Conservation (phyloP, 2,329 filamentous ascomycete genomes). For the Westerdykella aurantiaca region DNA sequence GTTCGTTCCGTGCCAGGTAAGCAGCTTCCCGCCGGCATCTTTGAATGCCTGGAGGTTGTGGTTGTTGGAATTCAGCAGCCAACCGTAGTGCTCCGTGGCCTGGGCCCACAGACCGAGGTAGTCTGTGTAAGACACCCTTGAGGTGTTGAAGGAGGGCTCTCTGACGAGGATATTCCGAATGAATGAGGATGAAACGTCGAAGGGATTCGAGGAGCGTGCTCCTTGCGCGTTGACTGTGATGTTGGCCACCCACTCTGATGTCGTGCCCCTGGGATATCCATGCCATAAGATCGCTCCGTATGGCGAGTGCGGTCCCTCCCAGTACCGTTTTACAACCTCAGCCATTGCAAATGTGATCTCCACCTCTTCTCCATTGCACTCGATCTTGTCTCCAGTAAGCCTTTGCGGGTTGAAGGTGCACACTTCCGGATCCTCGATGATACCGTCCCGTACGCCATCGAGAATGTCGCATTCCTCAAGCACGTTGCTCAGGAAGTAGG, state of each 20-base stretch:
- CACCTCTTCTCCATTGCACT: slow-evolving; percentile 15
- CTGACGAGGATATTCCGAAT: slow-evolving; percentile 14
- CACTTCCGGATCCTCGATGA: slow-evolving; percentile 14
- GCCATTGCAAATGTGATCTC: slow-evolving; percentile 18
- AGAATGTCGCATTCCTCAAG: slow-evolving; percentile 20
- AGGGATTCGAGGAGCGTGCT: slow-evolving; percentile 12
- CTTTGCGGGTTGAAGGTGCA: slow-evolving; percentile 18
- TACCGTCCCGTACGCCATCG: slow-evolving; percentile 29
- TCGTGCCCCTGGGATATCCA: slow-evolving; percentile 10
- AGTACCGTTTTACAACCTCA: slow-evolving; percentile 13
- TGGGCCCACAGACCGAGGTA: slow-evolving; percentile 16
- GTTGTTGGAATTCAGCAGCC: slow-evolving; percentile 17
- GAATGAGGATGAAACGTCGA: slow-evolving; percentile 14
- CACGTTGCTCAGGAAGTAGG: slow-evolving; percentile 11
- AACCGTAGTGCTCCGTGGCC: slow-evolving; percentile 16
- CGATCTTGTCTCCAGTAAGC: slow-evolving; percentile 9
- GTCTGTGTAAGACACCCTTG: slow-evolving; percentile 10
- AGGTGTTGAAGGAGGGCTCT: slow-evolving; percentile 10
- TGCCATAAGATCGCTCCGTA: slow-evolving; percentile 8
- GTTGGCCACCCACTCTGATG: slow-evolving; percentile 9
- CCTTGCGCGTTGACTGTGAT: slow-evolving; percentile 13
- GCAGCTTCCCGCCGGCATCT: slow-evolving; percentile 20
- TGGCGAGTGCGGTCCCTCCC: slow-evolving; percentile 13
- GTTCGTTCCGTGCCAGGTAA: slow-evolving; percentile 25
- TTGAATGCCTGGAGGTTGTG: slow-evolving; percentile 21